A percentile compares a stretch with the other conserved stretches of the same genome.
phyloP scores from a whole-genome alignment of 2,329 filamentous ascomycete species.

The Fusarium decemcellulare region DNA sequence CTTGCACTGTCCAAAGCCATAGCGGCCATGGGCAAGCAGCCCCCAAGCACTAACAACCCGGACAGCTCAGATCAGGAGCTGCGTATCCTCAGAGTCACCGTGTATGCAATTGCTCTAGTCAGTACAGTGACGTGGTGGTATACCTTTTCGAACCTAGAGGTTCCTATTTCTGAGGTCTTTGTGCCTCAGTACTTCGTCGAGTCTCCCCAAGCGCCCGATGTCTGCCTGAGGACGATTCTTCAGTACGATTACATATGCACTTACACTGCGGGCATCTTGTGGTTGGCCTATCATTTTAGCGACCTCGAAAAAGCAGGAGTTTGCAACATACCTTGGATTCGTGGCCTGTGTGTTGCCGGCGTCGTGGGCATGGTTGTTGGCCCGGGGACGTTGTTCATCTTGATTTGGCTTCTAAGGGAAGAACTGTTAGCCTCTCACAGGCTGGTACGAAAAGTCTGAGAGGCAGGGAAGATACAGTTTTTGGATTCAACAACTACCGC shows the following conservation, averaged over 20 bases:
- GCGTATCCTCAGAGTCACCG: background rate
- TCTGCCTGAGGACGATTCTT: conserved; percentile 39
- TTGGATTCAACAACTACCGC: background rate
- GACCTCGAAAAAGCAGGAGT: conserved; percentile 41
- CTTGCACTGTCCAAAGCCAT: conserved; percentile 24
- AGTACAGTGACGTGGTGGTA: conserved; percentile 42
- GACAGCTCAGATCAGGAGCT: background rate
- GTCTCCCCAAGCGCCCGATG: conserved; percentile 23
- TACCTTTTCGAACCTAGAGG: conserved; percentile 8
- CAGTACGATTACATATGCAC: conserved; percentile 49
- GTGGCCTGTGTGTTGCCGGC: conserved; percentile 3
- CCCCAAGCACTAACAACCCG: fast-evolving
- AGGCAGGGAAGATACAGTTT: background rate
- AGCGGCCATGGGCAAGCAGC: background rate
- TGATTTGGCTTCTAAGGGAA: conserved; percentile 39
- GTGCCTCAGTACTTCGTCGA: conserved; percentile 43
- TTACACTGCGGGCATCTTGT: conserved; percentile 36
- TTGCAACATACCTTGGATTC: conserved; percentile 22
- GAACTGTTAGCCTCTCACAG: conserved; percentile 23
- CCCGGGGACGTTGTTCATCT: conserved; percentile 32
- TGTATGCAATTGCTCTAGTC: conserved; percentile 4
- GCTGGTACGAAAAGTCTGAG: background rate
- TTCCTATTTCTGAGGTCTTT: conserved; percentile 31
- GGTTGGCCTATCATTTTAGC: conserved; percentile 42
- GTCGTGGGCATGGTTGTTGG: conserved; percentile 16